A percentile compares a stretch with the other conserved stretches of the same genome.
Conservation (phyloP, 2,329 filamentous ascomycete species). For the Penicillium frequentans region DNA sequence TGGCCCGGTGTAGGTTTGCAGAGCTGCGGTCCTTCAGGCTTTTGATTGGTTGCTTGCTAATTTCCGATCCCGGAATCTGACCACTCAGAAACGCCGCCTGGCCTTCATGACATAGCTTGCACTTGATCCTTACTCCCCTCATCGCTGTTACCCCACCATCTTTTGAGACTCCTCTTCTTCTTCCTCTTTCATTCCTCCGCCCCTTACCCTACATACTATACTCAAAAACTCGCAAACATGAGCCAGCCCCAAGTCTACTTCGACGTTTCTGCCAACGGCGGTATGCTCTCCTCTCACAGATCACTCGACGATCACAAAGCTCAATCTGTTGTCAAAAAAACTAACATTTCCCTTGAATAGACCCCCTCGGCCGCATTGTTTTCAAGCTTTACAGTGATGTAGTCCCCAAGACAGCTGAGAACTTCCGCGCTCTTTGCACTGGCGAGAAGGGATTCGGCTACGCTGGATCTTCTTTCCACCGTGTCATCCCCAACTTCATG, state of each 20-base stretch:
- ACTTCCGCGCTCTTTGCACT: constrained; percentile 79
- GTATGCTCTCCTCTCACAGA: too few relatives aligned
- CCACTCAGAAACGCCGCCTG: neutral
- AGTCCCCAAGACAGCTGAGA: constrained; percentile 80
- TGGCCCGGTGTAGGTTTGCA: neutral
- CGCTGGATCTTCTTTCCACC: constrained; percentile 78
- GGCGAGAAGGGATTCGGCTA: constrained; percentile 80
- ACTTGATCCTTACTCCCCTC: neutral
- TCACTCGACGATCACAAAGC: too few relatives aligned
- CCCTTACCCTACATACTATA: too few relatives aligned
- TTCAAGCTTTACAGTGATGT: constrained; percentile 81
- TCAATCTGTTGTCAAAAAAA: too few relatives aligned
- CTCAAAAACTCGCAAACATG: neutral
- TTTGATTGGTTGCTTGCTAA: neutral
- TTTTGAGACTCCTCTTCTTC: too few relatives aligned
- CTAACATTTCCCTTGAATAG: too few relatives aligned
- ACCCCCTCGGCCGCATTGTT: constrained; percentile 63
- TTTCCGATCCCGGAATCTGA: neutral
- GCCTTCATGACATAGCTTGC: neutral
- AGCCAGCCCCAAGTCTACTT: neutral
- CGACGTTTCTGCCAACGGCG: neutral
- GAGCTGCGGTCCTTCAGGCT: neutral
- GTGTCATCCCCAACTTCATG: constrained; percentile 88
- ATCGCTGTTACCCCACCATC: neutral
- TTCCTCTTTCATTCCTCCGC: too few relatives aligned